These are phyloP conservation scores for Fusarium sp. DNA, from an alignment of 2,329 filamentous ascomycete species.

Conservation along the genomic window DNA sequence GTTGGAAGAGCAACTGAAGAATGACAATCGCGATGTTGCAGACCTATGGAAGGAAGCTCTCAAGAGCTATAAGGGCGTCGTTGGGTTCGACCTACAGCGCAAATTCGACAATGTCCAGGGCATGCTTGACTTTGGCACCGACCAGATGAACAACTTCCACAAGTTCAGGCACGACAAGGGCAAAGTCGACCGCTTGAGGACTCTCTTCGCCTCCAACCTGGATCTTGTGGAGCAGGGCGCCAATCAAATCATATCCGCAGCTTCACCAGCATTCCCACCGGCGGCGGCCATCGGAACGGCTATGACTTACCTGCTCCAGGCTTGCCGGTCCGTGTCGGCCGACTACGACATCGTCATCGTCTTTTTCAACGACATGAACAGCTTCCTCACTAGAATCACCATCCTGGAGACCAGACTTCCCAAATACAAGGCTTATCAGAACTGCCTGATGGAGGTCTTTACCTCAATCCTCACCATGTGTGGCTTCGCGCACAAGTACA, in stretches of 20 bases:
- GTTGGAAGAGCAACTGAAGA: slow-evolving; percentile 35
- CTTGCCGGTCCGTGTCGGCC: slow-evolving; percentile 47
- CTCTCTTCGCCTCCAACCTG: slow-evolving; percentile 45
- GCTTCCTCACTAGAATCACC: slow-evolving; percentile 50
- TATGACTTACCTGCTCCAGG: slow-evolving; percentile 48
- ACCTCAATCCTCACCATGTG: slow-evolving; percentile 49
- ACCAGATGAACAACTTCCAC: slow-evolving; percentile 49
- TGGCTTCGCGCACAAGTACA: slow-evolving; percentile 50
- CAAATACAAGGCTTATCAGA: slow-evolving; percentile 45
- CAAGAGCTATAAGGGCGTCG: slow-evolving; percentile 48
- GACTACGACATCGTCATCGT: slow-evolving; percentile 54
- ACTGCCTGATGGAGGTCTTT: slow-evolving; percentile 53
- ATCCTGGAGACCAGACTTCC: slow-evolving; percentile 50
- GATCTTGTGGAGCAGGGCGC: slow-evolving; percentile 47
- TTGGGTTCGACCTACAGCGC: slow-evolving; percentile 47
- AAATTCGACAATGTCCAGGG: slow-evolving; percentile 45
- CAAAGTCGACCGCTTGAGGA: slow-evolving; percentile 49
- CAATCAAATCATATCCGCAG: slow-evolving; percentile 46
- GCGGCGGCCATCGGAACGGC: slow-evolving; percentile 50
- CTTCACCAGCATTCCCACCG: slow-evolving; percentile 48
- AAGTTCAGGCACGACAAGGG: slow-evolving; percentile 50
- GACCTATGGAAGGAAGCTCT: slow-evolving; percentile 50
- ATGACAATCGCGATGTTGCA: slow-evolving; percentile 45
- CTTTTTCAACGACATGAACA: slow-evolving; percentile 54
- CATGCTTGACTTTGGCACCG: slow-evolving; percentile 43